Conservation (phyloP, 2,329 filamentous ascomycete species). For the Colletotrichum sp. region DNA sequence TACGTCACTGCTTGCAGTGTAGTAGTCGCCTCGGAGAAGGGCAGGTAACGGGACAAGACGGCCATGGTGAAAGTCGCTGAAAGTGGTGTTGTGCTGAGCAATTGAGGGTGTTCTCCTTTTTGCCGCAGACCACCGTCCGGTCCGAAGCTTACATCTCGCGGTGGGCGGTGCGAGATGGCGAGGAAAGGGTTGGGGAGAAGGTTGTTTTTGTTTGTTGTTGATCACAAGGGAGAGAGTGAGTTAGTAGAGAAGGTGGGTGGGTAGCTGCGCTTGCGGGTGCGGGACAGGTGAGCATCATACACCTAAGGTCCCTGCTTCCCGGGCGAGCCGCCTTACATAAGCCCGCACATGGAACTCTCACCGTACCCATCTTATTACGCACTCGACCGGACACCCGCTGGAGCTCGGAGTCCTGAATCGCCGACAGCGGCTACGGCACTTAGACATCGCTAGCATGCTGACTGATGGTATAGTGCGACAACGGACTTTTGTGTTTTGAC, state of each 20-base stretch:
- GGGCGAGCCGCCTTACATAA: constrained; percentile 14
- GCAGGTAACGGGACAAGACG: constrained; percentile 51
- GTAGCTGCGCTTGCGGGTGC: constrained; percentile 8
- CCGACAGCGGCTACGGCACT: not conserved
- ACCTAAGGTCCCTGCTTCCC: constrained; percentile 2
- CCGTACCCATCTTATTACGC: not conserved
- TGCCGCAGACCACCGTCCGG: constrained; percentile 10
- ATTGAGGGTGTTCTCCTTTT: constrained; percentile 8
- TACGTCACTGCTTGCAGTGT: constrained; percentile 72
- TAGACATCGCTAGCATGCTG: not conserved
- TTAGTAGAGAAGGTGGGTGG: not conserved
- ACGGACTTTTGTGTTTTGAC: not conserved
- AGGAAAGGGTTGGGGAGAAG: not conserved
- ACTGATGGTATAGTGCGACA: not conserved
- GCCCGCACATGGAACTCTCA: not conserved
- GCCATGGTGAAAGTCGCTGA: constrained; percentile 5
- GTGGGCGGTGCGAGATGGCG: not conserved
- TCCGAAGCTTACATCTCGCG: constrained; percentile 17
- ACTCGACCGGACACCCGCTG: not conserved
- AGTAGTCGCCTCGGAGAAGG: constrained; percentile 66
- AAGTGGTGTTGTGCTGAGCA: constrained; percentile 1
- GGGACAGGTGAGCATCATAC: constrained; percentile 17
- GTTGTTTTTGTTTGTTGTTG: constrained; percentile 14
- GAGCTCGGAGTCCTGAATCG: not conserved
- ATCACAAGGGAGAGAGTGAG: constrained; percentile 10